Conservation (phyloP, 1,139 yeast genomes). For the Debaryomycetaceae sp. region DNA sequence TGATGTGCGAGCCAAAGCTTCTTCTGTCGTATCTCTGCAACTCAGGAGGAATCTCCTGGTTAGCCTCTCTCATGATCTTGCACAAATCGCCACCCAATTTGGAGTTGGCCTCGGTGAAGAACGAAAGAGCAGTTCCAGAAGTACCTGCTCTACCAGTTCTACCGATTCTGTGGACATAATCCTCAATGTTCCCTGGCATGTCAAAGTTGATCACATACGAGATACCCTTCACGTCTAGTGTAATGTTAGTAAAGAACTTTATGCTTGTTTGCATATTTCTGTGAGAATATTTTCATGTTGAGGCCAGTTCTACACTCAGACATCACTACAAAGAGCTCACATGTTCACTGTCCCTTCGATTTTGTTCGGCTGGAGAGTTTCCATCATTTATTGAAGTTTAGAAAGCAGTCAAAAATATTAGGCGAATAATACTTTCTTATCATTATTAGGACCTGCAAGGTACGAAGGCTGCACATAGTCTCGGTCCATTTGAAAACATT, state of each 20-base stretch:
- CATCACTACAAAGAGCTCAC: conserved; percentile 10
- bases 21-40: conserved; percentile 55
- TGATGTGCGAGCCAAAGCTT: conserved; percentile 50
- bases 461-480: conserved; percentile 1
- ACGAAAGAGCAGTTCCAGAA: conserved; percentile 90
- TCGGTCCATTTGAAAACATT: neutral
- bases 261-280: conserved; percentile 1
- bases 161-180: conserved; percentile 92
- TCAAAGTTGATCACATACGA: conserved; percentile 90
- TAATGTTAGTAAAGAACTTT: conserved; percentile 8
- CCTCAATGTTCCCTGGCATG: conserved; percentile 97
- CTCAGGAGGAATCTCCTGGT: conserved; percentile 76
- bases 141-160: conserved; percentile 99
- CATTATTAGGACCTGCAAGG: conserved; percentile 2
- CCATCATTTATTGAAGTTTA: conserved; percentile 9
- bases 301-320: conserved; percentile 8
- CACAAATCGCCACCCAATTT: conserved; percentile 89
- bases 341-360: conserved; percentile 8
- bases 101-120: conserved; percentile 85
- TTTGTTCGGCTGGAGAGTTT: conserved; percentile 4
- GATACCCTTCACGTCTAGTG: conserved; percentile 92
- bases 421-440: conserved; percentile 1
- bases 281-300: too few species aligned
- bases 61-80: conserved; percentile 91
- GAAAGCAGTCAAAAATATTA: conserved; percentile 8